phyloP scores from a whole-genome alignment of 495 filamentous ascomycete genomes.

The Aspergillus cristatus region DNA sequence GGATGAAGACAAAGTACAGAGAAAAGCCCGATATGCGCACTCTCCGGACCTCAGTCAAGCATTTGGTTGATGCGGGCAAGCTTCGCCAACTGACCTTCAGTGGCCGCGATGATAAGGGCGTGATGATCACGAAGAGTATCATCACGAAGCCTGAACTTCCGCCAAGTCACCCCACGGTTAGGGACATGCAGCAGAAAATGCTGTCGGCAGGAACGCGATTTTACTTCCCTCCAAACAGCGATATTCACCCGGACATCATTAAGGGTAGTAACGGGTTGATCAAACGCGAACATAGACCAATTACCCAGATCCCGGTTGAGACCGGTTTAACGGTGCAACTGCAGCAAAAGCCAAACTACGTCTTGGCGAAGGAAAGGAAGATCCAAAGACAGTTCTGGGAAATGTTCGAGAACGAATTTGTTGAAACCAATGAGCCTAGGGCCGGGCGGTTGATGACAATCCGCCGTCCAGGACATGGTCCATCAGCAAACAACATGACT shows the following conservation, averaged over 20 bases:
- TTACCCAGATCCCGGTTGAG: conserved; percentile 21
- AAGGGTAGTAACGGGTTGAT: conserved; percentile 6
- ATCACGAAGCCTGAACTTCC: conserved; percentile 39
- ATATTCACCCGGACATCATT: conserved; percentile 20
- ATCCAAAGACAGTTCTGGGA: conserved; percentile 22
- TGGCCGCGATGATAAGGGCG: conserved; percentile 45
- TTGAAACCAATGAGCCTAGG: no score
- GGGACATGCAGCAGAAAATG: conserved; percentile 43
- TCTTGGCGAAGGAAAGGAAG: conserved; percentile 23
- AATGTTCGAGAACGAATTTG: conserved; percentile 10
- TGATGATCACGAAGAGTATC: conserved; percentile 47
- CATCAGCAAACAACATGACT: conserved; percentile 10
- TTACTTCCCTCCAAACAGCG: conserved; percentile 26
- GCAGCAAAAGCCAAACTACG: conserved; percentile 26
- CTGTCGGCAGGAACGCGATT: conserved; percentile 23
- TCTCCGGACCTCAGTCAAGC: conserved; percentile 47
- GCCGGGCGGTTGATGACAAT: no score
- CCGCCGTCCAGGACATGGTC: conserved; percentile 2
- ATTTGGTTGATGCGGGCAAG: conserved; percentile 48
- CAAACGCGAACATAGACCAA: conserved; percentile 1
- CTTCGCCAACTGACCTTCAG: conserved; percentile 54
- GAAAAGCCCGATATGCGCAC: conserved; percentile 44
- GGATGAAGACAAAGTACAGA: conserved; percentile 42
- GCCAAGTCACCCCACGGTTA: conserved; percentile 42
- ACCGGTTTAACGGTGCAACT: conserved; percentile 26